Evolutionary conservation across 345 rosid species (phyloP).

Genomic region (Reutealis trisperma): DNA sequence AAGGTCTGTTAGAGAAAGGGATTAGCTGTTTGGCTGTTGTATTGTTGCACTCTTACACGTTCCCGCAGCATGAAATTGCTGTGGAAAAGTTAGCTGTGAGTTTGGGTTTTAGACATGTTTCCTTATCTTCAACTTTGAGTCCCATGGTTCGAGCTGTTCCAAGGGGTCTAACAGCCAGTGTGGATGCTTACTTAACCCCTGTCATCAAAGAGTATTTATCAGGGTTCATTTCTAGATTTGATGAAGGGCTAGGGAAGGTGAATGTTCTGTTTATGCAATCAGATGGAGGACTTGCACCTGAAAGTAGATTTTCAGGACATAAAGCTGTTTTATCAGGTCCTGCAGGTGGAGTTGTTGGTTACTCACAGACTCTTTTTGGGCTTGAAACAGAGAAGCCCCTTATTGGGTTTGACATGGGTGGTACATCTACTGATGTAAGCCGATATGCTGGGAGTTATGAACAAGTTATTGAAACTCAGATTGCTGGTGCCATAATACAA

Average conservation of each 20-base stretch:
- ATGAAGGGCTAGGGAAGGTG: slow-evolving; percentile 67
- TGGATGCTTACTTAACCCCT: slow-evolving; percentile 94
- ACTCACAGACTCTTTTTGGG: slow-evolving; percentile 85
- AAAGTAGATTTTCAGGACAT: slow-evolving; percentile 92
- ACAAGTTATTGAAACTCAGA: slow-evolving; percentile 97
- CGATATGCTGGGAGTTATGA: slow-evolving; percentile 96
- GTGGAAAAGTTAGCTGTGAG: slow-evolving; percentile 74
- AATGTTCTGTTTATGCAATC: slow-evolving; percentile 98
- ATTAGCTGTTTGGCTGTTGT: slow-evolving; percentile 90
- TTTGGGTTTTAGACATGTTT: slow-evolving; percentile 90
- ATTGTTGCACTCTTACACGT: slow-evolving; percentile 90
- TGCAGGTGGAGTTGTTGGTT: slow-evolving; percentile 99
- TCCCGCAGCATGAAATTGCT: slow-evolving; percentile 76
- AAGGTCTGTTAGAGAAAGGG: slow-evolving; percentile 68
- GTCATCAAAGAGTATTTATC: slow-evolving; percentile 89
- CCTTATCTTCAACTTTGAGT: slow-evolving; percentile 86
- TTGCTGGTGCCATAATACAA: slow-evolving; percentile 93
- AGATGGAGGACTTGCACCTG: slow-evolving; percentile 96
- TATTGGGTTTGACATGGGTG: slow-evolving; percentile 99
- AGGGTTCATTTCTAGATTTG: slow-evolving; percentile 87
- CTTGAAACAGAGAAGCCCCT: slow-evolving; percentile 91
- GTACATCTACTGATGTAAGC: slow-evolving; percentile 96
- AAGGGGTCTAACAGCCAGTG: slow-evolving; percentile 92
- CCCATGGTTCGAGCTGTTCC: slow-evolving; percentile 99
- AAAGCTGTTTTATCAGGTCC: slow-evolving; percentile 98